Evolutionary conservation across 179 eudicot genomes (phyloP).

Genomic region (Monotropa hypopitys): DNA sequence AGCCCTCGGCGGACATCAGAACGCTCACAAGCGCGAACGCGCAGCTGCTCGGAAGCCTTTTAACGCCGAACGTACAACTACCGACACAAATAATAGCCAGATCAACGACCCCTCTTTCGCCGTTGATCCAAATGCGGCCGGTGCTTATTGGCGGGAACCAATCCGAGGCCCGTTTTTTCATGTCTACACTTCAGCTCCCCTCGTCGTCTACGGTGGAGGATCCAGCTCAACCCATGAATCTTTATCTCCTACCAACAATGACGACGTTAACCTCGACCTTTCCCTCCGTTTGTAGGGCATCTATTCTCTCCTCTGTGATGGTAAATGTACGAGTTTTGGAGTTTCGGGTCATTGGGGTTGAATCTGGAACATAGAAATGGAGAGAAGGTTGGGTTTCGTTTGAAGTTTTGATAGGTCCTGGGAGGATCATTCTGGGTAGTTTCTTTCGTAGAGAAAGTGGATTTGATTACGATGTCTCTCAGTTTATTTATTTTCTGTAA

Average conservation of each 20-base stretch:
- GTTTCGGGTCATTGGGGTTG: neutral
- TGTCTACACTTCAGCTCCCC: neutral
- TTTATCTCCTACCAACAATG: neutral
- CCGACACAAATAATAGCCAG: neutral
- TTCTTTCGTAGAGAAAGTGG: too few relatives aligned
- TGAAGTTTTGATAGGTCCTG: too few relatives aligned
- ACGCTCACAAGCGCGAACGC: constrained; percentile 60
- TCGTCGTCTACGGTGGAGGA: constrained; percentile 1
- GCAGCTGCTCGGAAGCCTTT: constrained; percentile 39
- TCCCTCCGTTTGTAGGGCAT: constrained; percentile 19
- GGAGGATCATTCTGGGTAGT: too few relatives aligned
- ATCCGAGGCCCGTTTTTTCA: neutral
- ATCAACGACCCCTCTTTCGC: neutral
- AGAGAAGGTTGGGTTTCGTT: too few relatives aligned
- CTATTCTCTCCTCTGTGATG: neutral
- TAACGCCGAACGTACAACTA: constrained; percentile 5
- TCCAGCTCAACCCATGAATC: neutral
- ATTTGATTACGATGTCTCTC: too few relatives aligned
- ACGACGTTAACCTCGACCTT: constrained; percentile 22
- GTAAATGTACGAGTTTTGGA: neutral
- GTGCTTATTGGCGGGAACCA: constrained; percentile 3
- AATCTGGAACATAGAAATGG: neutral
- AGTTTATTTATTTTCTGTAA: neutral
- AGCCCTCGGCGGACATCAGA: constrained; percentile 74
- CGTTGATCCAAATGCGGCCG: neutral